Evolutionary conservation across 2,329 filamentous ascomycete species (phyloP), one percentile per base, ranked within the genome.

Genomic region (Cladophialophora carrionii): DNA sequence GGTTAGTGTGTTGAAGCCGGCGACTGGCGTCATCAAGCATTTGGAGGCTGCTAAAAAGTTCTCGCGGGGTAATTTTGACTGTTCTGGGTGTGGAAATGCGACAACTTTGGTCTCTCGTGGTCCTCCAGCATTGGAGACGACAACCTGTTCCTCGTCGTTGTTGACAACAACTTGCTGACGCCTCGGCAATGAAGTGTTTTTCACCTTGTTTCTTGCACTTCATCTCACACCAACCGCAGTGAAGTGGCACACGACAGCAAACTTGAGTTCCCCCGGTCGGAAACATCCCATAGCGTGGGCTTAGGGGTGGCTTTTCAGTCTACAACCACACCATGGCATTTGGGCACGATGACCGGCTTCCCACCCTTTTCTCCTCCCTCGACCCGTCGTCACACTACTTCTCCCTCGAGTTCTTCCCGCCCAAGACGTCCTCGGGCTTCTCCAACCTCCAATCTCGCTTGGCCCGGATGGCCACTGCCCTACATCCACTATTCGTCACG

Each of bases 381-480:
- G 90, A 91, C 77, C 85, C 89, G 70, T 87, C 91, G 78, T 86
- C 87, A 70, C 88, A 86, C 76, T 98, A 95, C 83, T 96, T 96
- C 80, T 98, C 95, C 55, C 89, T 98, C 79, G 95, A 99, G 81
- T 99, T 99, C 87, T 99, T 99, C 81, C 95, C 95, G 71, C 95
- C 95, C 69, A 99, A 98, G 83, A 99, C 95, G 54, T 85, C 89
- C 67, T 96, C 96, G 88, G 95, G 95, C 70, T 96, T 95, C 74
- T 89, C 91, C 68, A 99, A 99, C 78, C 87, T 99, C 62, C 90
- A 94, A 76, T 90, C 91, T 70, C 92, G 95, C 75, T 87, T 99
- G 65, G 90, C 96, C 77, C 92, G 95, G 76, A 98, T 99, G 95
- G 88, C 95, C 57, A 88, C 91, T 70, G 93, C 92, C 14, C 84